Evolutionary conservation across 2,329 filamentous ascomycete genomes (phyloP), one percentile per base, ranked within the genome.

Genomic region (Oidium heveae): DNA sequence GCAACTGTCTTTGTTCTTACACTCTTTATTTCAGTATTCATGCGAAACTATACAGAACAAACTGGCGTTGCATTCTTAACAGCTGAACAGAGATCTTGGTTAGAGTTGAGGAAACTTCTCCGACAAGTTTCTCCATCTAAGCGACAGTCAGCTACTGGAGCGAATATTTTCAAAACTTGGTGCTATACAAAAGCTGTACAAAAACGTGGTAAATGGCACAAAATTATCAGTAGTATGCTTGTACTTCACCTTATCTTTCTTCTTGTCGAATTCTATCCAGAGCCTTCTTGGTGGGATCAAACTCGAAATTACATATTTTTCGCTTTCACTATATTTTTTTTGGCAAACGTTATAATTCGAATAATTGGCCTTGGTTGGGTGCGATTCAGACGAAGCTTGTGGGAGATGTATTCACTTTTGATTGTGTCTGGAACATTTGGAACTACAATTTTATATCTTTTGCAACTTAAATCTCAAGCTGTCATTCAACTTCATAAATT

Each of bases 21-120:
- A 0, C 72, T 98, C 64, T 98, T 98, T 67, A 93, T 98, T 51
- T 96, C 91, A 55, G 91, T 98, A 57, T 98, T 98, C 67, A 98
- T 98, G 91, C 86, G 91, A 57, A 98, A 95, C 66, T 98, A 98
- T 68, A 98, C 91, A 0, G 91, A 98, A 68, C 88, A 96, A 68
- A 98, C 91, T 0, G 91, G 91, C 1, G 91, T 98, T 46, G 91
- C 91, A 2, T 98, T 89, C 66, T 71, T 98, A 62, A 98, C 91
- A 0, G 83, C 88, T 0, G 91, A 98, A 62, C 91, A 98, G 66
- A 81, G 91, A 61, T 94, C 89, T 0, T 98, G 91, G 91, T 76
- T 98, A 15, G 91, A 98, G 66, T 69, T 98, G 60, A 78, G 91
- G 56, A 98, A 98, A 68, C 72, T 95, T 24, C 71, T 98, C 41